These are phyloP conservation scores for Solanum appendiculatum DNA, from an alignment of 257 asterid genomes.

Conservation along the genomic window DNA sequence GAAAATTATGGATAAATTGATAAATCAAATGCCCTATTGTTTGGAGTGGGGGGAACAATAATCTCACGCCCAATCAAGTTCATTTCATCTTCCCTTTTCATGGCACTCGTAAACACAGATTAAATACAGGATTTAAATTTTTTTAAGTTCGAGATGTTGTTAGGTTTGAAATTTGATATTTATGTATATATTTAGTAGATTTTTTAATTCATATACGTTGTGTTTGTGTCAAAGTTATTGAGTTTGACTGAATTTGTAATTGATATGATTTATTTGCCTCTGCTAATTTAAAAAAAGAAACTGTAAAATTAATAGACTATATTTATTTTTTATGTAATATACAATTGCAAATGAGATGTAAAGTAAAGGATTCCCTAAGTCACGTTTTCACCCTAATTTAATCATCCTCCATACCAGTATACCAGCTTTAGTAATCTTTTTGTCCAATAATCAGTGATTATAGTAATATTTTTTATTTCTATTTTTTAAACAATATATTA, in stretches of 20 bases:
- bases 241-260: background rate
- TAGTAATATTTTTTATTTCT: background rate
- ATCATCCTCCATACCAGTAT: background rate
- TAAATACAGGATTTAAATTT: background rate
- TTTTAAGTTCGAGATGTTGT: accelerated
- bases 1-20: conserved; percentile 22
- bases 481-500: background rate
- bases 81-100: conserved; percentile 5
- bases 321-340: conserved; percentile 13
- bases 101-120: background rate
- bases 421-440: background rate
- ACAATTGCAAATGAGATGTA: conserved; percentile 18
- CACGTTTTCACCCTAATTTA: conserved; percentile 17
- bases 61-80: conserved; percentile 38
- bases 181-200: background rate
- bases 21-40: conserved; percentile 33
- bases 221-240: background rate
- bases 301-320: conserved; percentile 15
- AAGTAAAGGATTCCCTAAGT: conserved; percentile 39
- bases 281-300: background rate
- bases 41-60: conserved; percentile 78
- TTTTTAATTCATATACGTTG: background rate
- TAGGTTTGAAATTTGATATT: too few relatives aligned
- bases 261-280: background rate
- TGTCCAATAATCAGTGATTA: background rate